Conservation (phyloP, 345 rosid genomes). For the Turritis glabra region DNA sequence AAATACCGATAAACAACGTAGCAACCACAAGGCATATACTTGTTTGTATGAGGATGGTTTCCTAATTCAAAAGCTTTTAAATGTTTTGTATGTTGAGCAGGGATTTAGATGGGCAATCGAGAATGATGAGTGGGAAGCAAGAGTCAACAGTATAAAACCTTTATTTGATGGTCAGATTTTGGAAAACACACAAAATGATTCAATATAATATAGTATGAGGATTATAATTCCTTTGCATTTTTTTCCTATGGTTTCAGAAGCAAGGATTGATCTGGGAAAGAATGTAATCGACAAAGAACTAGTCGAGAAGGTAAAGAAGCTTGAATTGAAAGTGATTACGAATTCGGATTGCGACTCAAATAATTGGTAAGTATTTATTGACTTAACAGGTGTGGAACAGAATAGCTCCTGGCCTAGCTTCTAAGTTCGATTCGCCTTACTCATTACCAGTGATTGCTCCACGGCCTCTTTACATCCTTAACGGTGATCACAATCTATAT, state of each 20-base stretch:
- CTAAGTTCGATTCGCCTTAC: constrained; percentile 68
- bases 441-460: constrained; percentile 71
- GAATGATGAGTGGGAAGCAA: constrained; percentile 75
- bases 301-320: constrained; percentile 65
- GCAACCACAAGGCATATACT: not conserved
- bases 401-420: constrained; percentile 87
- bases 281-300: constrained; percentile 68
- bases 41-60: not conserved
- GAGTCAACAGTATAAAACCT: constrained; percentile 77
- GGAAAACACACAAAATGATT: not conserved
- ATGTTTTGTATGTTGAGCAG: constrained; percentile 41
- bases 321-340: not conserved
- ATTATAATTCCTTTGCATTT: not conserved
- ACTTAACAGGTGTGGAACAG: constrained; percentile 76
- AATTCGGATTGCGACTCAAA: not conserved
- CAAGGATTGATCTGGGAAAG: constrained; percentile 66
- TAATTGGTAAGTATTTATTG: not conserved
- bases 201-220: not conserved
- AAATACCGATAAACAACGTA: not conserved
- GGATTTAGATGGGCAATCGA: constrained; percentile 92
- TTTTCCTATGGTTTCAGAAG: constrained; percentile 52
- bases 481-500: constrained; percentile 47
- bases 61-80: not conserved
- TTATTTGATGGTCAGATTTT: constrained; percentile 70
- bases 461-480: constrained; percentile 68